phyloP scores from a whole-genome alignment of 106 monocot species.

The Phalaenopsis aphrodite region DNA sequence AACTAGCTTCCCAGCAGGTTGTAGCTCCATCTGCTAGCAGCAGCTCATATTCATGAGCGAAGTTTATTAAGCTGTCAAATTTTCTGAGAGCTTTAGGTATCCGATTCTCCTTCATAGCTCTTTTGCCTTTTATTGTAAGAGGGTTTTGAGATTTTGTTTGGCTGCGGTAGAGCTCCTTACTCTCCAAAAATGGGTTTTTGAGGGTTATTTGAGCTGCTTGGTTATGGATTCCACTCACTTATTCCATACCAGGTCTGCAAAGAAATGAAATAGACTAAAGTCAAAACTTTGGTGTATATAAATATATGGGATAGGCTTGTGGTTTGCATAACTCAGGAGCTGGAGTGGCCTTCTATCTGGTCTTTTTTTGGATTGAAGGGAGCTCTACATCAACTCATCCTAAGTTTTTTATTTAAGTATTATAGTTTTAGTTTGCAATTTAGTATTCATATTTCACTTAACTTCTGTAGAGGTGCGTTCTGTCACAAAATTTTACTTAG shows the following conservation, averaged over 20 bases:
- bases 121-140: no score
- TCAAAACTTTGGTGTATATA: background rate
- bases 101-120: no score
- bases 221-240: constrained; percentile 53
- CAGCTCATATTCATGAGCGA: background rate
- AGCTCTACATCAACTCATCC: constrained; percentile 31
- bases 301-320: constrained; percentile 37
- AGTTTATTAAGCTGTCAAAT: no score
- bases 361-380: constrained; percentile 63
- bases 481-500: no score
- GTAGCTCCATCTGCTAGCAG: background rate
- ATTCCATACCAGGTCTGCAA: constrained; percentile 17
- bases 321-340: constrained; percentile 57
- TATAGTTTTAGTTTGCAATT: background rate
- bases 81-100: no score
- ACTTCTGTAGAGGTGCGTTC: no score
- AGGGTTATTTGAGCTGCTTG: constrained; percentile 38
- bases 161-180: constrained; percentile 33
- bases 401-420: no score
- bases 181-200: constrained; percentile 31
- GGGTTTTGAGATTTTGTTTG: background rate
- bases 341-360: constrained; percentile 19
- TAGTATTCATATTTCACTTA: background rate
- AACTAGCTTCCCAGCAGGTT: background rate
- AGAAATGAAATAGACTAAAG: background rate